Evolutionary conservation across 345 rosid genomes (phyloP), one percentile per base, ranked within the genome.

Genomic region (Syzygium aqueum): DNA sequence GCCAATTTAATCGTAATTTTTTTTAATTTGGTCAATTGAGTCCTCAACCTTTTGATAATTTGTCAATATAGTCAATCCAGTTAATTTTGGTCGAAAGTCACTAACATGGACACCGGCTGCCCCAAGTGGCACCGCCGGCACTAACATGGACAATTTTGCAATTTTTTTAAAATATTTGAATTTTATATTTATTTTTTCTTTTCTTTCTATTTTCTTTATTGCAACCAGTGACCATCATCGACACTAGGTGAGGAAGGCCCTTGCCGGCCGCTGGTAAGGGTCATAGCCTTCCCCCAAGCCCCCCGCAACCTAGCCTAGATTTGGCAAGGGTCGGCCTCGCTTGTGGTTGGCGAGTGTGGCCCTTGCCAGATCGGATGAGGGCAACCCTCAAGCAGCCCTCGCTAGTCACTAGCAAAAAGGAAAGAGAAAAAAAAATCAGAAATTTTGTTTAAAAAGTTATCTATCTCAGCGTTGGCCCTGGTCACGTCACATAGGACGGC

Each of bases 81-180:
- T 6, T 0, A 57, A 57, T 59, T 59, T 27, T 25, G 0, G 2
- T 6, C 11, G 11, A 0, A 59, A 11, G 27, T 59, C 51, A 0
- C 1, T 11, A 0, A 59, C 0, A 0, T 25, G 11, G 5, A 59
- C 27, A 15, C 28, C 15, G 27, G 12, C 2, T 59, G 2, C 27
- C 7, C 7, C 27, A 59, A 6, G 27, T 59, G 27, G 5, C 27
- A 59, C 13, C 1, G 0, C 27, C 7, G 27, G 0, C 25, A 27
- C 3, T 11, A 7, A 59, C 9, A n/a, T 59, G 65, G 28, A 59
- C 15, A 59, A 27, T 27, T 59, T 59, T 59, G 65, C 7, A 27
- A 59, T 59, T 59, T 11, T 59, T 27, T 50, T 10, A 50, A 50
- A 50, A 50, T 56, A 23, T 56, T 23, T 56, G 4, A 59, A 25